Percentiles rank a stretch among this genome's conserved stretches.
Evolutionary conservation across 2,329 filamentous ascomycete genomes (phyloP).

Genomic region (Bertia moriformis): DNA sequence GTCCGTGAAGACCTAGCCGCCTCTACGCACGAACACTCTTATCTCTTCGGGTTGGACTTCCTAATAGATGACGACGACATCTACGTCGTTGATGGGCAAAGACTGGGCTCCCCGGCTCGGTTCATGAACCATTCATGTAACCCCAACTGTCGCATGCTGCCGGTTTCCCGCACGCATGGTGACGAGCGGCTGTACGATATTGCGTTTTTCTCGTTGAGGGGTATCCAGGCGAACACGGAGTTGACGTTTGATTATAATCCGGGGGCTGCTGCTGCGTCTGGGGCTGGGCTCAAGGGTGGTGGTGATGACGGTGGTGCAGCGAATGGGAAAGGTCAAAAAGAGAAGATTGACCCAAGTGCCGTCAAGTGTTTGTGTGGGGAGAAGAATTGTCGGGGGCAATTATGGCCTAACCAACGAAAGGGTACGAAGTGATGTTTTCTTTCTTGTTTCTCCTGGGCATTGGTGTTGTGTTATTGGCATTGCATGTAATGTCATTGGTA

Average conservation of each 20-base stretch:
- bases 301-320: constrained; percentile 3
- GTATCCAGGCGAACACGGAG: constrained; percentile 23
- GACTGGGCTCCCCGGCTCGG: constrained; percentile 22
- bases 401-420: constrained; percentile 14
- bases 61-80: constrained; percentile 10
- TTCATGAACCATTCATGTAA: constrained; percentile 32
- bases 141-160: constrained; percentile 26
- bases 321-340: constrained; percentile 4
- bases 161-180: constrained; percentile 20
- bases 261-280: too few relatives aligned
- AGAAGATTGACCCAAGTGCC: constrained; percentile 17
- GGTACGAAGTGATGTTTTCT: not conserved
- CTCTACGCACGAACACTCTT: constrained; percentile 15
- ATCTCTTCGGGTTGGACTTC: constrained; percentile 25
- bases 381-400: constrained; percentile 21
- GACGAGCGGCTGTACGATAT: constrained; percentile 25
- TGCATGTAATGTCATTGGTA: too few relatives aligned
- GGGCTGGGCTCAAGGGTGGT: constrained; percentile 3
- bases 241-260: constrained; percentile 31
- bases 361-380: constrained; percentile 26
- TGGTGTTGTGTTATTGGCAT: not conserved
- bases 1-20: constrained; percentile 16
- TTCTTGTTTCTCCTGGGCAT: not conserved
- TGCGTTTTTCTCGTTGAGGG: constrained; percentile 26
- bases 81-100: constrained; percentile 25